Evolutionary conservation across 345 rosid species (phyloP), one percentile per base, ranked within the genome.

Genomic region (Brassica incana): DNA sequence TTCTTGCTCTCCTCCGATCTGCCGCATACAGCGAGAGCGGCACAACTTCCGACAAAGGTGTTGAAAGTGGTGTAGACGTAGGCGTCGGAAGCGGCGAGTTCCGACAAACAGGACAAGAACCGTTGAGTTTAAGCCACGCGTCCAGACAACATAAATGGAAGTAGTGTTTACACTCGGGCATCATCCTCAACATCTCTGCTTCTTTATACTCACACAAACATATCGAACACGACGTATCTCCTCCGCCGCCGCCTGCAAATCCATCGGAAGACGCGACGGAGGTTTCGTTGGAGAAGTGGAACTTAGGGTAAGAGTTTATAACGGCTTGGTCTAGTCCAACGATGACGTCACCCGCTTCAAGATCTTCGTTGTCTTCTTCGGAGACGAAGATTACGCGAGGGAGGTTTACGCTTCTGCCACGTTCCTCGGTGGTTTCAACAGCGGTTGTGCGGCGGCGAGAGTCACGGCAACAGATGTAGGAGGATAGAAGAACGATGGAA

Each of bases 101-200:
- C 76, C 99, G 90, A 77, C 98, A 95, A 72, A 95, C 94, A 0
- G 99, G 99, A 61, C 99, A 95, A 16, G 99, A 93, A 54, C 97
- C 97, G 75, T 92, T 95, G 38, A 93, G 99, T 88, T 90, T 95
- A 16, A 95, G 87, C 99, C 99, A 95, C 20, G 97, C 90, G 69
- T 95, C 99, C 38, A 95, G 77, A 75, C 99, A 95, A 56, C 79
- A 75, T 67, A 88, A 63, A 73, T 95, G 99, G 79, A 95, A 95
- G 76, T 68, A 88, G 77, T 95, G 99, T 58, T 92, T 85, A 52
- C 99, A 95, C 83, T 95, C 99, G 0, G 99, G 99, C 99, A 93
- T 95, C 98, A 95, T 93, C 84, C 98, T 88, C 81, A 93, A 23
- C 97, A 93, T 88, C 97, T 95, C 99, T 70, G 78, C 77, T 54